Evolutionary conservation across 441 rosid genomes (phyloP).

Genomic region (Brassica hybrid): DNA sequence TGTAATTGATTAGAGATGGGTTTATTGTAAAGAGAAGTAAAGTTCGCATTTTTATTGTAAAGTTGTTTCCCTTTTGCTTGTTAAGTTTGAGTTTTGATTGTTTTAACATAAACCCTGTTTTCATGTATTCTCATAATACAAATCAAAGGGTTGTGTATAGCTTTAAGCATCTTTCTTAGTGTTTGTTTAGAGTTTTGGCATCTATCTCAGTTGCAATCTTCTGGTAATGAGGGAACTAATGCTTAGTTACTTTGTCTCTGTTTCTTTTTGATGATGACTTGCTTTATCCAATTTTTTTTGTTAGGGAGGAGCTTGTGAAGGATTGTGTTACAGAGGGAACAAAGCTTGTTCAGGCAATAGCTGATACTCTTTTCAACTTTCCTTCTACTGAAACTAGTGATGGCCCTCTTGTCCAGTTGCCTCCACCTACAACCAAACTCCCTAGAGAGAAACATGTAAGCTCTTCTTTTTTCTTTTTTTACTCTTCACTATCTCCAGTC

Average conservation of each 20-base stretch:
- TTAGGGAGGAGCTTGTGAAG: constrained; percentile 72
- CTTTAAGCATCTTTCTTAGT: neutral
- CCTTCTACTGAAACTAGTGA: constrained; percentile 79
- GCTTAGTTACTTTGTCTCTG: neutral
- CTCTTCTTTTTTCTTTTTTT: constrained; percentile 8
- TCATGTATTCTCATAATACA: neutral
- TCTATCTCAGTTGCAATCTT: neutral
- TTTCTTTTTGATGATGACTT: neutral
- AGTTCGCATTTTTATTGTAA: constrained; percentile 10
- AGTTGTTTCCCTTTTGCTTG: neutral
- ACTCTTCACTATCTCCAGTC: neutral
- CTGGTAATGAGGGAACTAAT: neutral
- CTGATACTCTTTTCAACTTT: constrained; percentile 68
- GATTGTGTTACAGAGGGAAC: constrained; percentile 68
- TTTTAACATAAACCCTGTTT: neutral
- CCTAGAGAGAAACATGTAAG: constrained; percentile 95
- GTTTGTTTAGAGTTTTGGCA: neutral
- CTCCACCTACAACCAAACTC: constrained; percentile 72
- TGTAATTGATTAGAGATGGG: constrained; percentile 2
- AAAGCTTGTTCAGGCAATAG: constrained; percentile 79
- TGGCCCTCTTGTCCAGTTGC: constrained; percentile 90
- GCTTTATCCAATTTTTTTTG: constrained; percentile 6
- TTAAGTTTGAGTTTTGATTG: neutral
- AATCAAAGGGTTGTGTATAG: neutral
- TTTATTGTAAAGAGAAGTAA: constrained; percentile 1